Evolutionary conservation across 1,139 yeast species (phyloP).

Genomic region (Diutina mesorugosa): DNA sequence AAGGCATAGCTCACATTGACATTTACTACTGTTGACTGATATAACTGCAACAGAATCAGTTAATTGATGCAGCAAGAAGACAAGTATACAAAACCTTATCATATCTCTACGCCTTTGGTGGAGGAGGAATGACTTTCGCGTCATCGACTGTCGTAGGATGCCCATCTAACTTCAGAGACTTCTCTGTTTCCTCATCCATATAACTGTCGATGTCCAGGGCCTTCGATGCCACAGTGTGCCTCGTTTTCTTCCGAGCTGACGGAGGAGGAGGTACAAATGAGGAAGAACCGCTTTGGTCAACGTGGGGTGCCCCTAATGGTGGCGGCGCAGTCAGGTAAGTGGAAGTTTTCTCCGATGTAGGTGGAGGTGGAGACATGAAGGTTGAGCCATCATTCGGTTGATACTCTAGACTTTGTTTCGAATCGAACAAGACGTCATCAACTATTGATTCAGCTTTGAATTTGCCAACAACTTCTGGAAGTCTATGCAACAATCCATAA

Average conservation of each 20-base stretch:
- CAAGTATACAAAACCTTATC: no score
- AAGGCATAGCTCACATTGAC: not conserved
- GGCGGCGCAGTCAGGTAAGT: not conserved
- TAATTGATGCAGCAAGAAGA: no score
- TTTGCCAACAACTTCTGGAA: slow-evolving; percentile 58
- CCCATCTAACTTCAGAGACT: not conserved
- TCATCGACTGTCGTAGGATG: not conserved
- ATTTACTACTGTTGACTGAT: no score
- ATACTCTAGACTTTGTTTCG: not conserved
- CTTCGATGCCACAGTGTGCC: not conserved
- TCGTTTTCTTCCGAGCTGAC: not conserved
- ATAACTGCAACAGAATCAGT: no score
- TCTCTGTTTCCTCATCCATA: slow-evolving; percentile 1
- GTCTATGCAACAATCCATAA: slow-evolving; percentile 74
- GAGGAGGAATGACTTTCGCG: not conserved
- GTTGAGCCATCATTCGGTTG: not conserved
- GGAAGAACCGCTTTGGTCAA: not conserved
- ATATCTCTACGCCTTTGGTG: not conserved
- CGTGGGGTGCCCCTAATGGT: not conserved
- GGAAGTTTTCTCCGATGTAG: not conserved
- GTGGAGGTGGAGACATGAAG: not conserved
- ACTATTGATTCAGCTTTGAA: slow-evolving; percentile 16
- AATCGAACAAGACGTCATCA: slow-evolving; percentile 28
- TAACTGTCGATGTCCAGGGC: not conserved
- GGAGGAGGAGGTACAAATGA: not conserved